Evolutionary conservation across 805 yeast species (phyloP), one percentile per base, ranked within the genome.

Genomic region (Myxozyma udenii): DNA sequence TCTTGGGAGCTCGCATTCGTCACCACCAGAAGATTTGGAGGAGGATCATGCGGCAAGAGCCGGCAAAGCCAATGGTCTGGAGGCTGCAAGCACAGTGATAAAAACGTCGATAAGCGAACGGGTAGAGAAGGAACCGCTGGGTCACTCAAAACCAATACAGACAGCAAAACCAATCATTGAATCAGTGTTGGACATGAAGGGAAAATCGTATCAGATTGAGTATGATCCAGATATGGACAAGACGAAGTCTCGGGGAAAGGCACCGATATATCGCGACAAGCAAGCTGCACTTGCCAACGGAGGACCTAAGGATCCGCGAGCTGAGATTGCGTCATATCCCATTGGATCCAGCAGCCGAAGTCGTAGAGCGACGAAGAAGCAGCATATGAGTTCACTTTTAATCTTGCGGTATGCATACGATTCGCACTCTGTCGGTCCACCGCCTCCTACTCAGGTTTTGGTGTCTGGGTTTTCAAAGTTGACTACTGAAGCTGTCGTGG

Each of bases 401-500:
- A 55, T 61, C 7, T 65, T 71, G 3, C 71, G 71, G 51, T 76
- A 74, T 58, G 60, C 66, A 3, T 86, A 76, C 64, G 95, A 88
- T 65, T 76, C 81, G 51, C 74, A 83, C 62, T 86, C 95, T 0
- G 64, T 87, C 11, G 95, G 93, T 0, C 82, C 84, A 0, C 79
- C 82, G 16, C 96, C 95, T 0, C 75, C 81, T 2, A 70, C 78
- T 6, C 89, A 84, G 61, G 66, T 89, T 35, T 78, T 88, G 1
- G 73, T 87, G 3, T 83, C 87, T 77, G 84, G 83, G 18, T 71
- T 83, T 44, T 83, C 87, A 2, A 62, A 75, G 2, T 70, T 78
- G 2, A 73, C 78, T n/a, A 74, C 77, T 40, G 78, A 79, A 43
- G 47, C 53, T 3, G 63, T 72, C 16, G 50, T 78, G 2, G 73